Conservation (phyloP, 306 rosid species). For the Cucumis hystrix region DNA sequence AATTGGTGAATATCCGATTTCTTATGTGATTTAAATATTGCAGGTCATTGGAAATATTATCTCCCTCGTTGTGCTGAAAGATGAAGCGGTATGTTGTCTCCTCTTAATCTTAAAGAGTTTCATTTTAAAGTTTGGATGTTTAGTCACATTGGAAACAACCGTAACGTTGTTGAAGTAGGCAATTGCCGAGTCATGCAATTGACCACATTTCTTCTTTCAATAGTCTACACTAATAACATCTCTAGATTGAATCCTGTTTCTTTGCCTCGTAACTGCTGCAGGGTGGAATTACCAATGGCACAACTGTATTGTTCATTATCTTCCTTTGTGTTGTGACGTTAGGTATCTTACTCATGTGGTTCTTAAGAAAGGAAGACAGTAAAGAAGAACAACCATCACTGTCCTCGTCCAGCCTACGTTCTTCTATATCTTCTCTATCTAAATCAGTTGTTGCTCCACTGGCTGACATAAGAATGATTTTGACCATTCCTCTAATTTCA, state of each 20-base stretch:
- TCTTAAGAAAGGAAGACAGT: slow-evolving; percentile 43
- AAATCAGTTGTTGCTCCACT: slow-evolving; percentile 45
- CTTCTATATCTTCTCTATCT: slow-evolving; percentile 38
- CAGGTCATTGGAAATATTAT: slow-evolving; percentile 91
- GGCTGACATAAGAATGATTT: slow-evolving; percentile 53
- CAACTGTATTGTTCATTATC: slow-evolving; percentile 58
- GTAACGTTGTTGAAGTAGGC: neutral
- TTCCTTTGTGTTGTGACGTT: slow-evolving; percentile 65
- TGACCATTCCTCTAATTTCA: slow-evolving; percentile 76
- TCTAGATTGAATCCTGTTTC: neutral
- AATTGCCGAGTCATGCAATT: neutral
- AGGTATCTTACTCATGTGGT: slow-evolving; percentile 69
- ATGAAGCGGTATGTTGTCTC: slow-evolving; percentile 41
- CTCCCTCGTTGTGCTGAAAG: slow-evolving; percentile 52
- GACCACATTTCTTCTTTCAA: neutral
- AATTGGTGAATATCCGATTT: neutral
- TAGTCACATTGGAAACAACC: neutral
- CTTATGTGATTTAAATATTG: neutral
- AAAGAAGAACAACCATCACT: slow-evolving; percentile 25
- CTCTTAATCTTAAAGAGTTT: slow-evolving; percentile 10
- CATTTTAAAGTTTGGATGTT: neutral
- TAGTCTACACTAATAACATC: neutral
- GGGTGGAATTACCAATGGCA: slow-evolving; percentile 52
- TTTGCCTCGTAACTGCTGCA: slow-evolving; percentile 22
- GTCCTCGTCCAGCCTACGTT: slow-evolving; percentile 21